Evolutionary conservation across 1,284 basidiomycete genomes (phyloP), one percentile per base, ranked within the genome.

Genomic region (Mixia osmundae): DNA sequence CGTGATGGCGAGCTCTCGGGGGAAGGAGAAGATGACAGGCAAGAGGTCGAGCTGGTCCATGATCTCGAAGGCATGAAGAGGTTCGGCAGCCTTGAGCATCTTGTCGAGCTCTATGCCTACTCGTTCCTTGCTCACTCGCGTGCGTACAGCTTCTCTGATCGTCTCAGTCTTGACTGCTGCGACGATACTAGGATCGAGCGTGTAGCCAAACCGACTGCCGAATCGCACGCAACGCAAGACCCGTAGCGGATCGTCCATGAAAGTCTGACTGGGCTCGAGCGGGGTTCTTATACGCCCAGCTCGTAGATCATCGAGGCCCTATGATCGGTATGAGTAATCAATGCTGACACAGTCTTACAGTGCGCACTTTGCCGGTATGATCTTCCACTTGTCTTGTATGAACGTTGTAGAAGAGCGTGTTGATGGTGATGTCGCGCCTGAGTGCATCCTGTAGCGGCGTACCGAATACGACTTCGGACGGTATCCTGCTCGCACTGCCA

Each of bases 331-430:
- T 37, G 7, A 11, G 22, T 8, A 3, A 12, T n/a, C 14, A 24
- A 33, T 6, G 12, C 11, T 18, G 24, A 5, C 11, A 26, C 18
- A 14, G 23, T 3, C 6, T 20, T 7, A 12, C 12, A 15, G 14
- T 21, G 37, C 47, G 31, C 51, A 73, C 78, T 63, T 71, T 72
- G 43, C 65, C 69, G 1, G 85, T 94, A 49, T 68, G 68, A 56
- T 99, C 91, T 54, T 99, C 91, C 2, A 99, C 72, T 8, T 61
- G 48, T n/a, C 72, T 65, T 1, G 76, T 72, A 50, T 95, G 85
- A 0, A 97, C 69, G 46, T 99, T 97, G 61, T 87, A 97, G 58
- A 97, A 95, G 10, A 99, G 59, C 0, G 91, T 65, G 52, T 99
- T 99, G 56, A 97, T 89, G 0, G 91, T 97, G 22, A 80, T 72